Conservation (phyloP, 768 basidiomycete genomes). For the Pleurotus sapidus region DNA sequence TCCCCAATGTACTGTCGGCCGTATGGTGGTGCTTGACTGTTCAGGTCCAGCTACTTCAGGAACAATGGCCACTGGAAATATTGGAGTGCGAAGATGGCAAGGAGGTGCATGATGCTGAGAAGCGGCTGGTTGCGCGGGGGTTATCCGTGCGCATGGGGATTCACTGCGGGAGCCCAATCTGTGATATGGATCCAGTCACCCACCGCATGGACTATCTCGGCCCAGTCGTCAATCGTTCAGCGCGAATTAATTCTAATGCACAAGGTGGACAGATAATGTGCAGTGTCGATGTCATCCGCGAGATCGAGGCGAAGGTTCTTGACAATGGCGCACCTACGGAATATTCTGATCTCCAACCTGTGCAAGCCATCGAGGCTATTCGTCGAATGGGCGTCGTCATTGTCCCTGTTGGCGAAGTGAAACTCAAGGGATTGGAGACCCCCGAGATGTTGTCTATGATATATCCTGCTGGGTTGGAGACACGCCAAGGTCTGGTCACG, state of each 20-base stretch:
- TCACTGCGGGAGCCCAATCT: conserved; percentile 87
- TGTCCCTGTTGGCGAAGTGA: conserved; percentile 81
- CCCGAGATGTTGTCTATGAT: conserved; percentile 85
- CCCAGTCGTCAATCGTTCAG: conserved; percentile 91
- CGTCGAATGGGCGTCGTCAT: conserved; percentile 67
- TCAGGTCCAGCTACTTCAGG: conserved; percentile 77
- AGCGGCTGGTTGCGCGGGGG: conserved; percentile 76
- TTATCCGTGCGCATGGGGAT: conserved; percentile 97
- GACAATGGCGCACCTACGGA: conserved; percentile 57
- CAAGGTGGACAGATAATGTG: conserved; percentile 94
- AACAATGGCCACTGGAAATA: conserved; percentile 91
- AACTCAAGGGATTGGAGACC: conserved; percentile 91
- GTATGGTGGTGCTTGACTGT: conserved; percentile 89
- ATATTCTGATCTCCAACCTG: conserved; percentile 53
- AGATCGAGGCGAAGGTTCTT: conserved; percentile 65
- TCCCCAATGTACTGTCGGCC: conserved; percentile 83
- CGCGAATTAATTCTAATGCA: conserved; percentile 79
- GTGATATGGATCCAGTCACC: conserved; percentile 89
- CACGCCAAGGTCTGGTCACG: conserved; percentile 58
- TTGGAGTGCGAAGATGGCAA: conserved; percentile 91
- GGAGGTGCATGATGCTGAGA: conserved; percentile 64
- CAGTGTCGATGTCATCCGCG: conserved; percentile 82
- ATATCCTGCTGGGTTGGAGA: conserved; percentile 73
- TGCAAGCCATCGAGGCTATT: conserved; percentile 71
- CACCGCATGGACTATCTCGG: conserved; percentile 98